Evolutionary conservation across 2,329 filamentous ascomycete genomes (phyloP).

Genomic region (Magnaporthiopsis incrustans): DNA sequence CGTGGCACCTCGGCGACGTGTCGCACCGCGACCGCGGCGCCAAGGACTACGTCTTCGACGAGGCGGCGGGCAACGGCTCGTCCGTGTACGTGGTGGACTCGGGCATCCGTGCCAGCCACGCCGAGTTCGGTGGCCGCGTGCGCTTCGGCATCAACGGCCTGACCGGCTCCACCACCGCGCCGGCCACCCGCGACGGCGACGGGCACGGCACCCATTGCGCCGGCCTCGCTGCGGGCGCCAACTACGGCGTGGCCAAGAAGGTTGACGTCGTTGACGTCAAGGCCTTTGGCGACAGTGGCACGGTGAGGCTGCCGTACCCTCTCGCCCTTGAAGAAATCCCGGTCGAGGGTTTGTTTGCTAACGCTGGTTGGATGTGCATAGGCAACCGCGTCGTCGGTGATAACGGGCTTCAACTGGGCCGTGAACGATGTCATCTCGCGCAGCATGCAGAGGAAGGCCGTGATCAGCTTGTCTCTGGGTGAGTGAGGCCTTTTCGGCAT

Average conservation of each 20-base stretch:
- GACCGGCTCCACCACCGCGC: conserved; percentile 8
- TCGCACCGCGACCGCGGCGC: conserved; percentile 33
- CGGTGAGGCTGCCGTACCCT: conserved; percentile 12
- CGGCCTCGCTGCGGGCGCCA: conserved; percentile 53
- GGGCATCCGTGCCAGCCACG: conserved; percentile 49
- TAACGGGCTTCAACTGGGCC: conserved; percentile 51
- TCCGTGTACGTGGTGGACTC: conserved; percentile 60
- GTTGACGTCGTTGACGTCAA: conserved; percentile 49
- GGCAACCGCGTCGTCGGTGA: conserved; percentile 31
- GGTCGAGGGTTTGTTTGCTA: neutral
- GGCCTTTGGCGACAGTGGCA: conserved; percentile 44
- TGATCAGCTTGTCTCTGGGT: conserved; percentile 54
- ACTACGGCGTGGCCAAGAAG: conserved; percentile 55
- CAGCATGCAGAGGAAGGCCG: conserved; percentile 38
- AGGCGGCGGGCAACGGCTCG: conserved; percentile 43
- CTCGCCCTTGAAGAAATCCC: too few species aligned
- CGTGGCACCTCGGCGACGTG: conserved; percentile 44
- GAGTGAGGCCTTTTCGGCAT: neutral
- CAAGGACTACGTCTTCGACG: conserved; percentile 42
- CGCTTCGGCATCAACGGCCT: conserved; percentile 44
- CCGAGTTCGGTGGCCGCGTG: conserved; percentile 49
- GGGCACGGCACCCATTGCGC: conserved; percentile 59
- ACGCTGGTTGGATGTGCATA: neutral
- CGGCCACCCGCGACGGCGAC: conserved; percentile 43
- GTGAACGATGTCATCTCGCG: conserved; percentile 33